These are phyloP conservation scores for Oidiodendron maius DNA, from an alignment of 495 filamentous ascomycete species.

Conservation along the genomic window DNA sequence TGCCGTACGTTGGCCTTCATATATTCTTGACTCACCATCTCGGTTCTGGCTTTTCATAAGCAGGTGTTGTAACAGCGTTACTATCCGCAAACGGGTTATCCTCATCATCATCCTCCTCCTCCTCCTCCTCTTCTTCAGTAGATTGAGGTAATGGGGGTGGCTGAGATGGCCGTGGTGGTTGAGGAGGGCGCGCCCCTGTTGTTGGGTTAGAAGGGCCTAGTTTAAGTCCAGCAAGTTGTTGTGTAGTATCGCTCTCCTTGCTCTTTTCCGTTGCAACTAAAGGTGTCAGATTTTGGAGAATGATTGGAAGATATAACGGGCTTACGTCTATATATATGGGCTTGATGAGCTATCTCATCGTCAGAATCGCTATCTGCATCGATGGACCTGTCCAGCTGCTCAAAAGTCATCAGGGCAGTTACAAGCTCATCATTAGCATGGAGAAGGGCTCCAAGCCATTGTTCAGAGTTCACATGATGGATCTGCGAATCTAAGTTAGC, in stretches of 20 bases:
- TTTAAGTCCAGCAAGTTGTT: conserved; percentile 27
- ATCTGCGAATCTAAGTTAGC: conserved; percentile 40
- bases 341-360: conserved; percentile 51
- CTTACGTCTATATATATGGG: conserved; percentile 47
- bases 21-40: conserved; percentile 18
- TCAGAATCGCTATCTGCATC: conserved; percentile 97
- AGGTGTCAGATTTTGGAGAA: conserved; percentile 13
- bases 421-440: conserved; percentile 83
- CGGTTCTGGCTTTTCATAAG: conserved; percentile 16
- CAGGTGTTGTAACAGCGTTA: conserved; percentile 20
- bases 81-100: conserved; percentile 69
- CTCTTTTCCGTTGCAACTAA: conserved; percentile 45
- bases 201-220: conserved; percentile 5
- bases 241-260: conserved; percentile 35
- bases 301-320: background rate
- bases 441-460: conserved; percentile 74
- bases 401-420: conserved; percentile 88
- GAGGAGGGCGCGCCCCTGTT: conserved; percentile 29
- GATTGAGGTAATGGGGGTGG: conserved; percentile 20
- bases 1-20: no score
- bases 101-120: conserved; percentile 53
- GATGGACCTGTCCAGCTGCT: conserved; percentile 89
- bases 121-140: conserved; percentile 43
- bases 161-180: conserved; percentile 33
- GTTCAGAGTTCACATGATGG: conserved; percentile 74